phyloP scores from a whole-genome alignment of 2,329 filamentous ascomycete genomes.

The Lecanoromycetidae sp. region DNA sequence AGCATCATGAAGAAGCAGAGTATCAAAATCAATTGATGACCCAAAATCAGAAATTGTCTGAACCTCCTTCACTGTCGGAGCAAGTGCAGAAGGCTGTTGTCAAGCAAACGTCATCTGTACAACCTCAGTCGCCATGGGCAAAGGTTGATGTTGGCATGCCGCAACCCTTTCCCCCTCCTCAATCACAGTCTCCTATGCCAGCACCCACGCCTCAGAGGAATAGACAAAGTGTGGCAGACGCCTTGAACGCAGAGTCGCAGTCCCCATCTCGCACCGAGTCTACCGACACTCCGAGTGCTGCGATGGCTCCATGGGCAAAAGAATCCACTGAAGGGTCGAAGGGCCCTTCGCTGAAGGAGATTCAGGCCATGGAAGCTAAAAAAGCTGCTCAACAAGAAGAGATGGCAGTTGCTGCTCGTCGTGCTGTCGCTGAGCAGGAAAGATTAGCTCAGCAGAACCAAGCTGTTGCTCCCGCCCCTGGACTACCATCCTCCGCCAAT shows the following conservation, averaged over 20 bases:
- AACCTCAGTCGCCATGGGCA: constrained; percentile 43
- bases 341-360: constrained; percentile 87
- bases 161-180: constrained; percentile 54
- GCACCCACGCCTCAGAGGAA: constrained; percentile 80
- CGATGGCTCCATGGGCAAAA: constrained; percentile 90
- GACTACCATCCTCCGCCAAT: constrained; percentile 75
- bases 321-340: constrained; percentile 61
- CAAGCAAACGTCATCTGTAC: constrained; percentile 27
- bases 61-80: constrained; percentile 61
- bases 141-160: constrained; percentile 56
- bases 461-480: constrained; percentile 51
- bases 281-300: constrained; percentile 51
- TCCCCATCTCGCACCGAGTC: constrained; percentile 70
- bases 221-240: constrained; percentile 70
- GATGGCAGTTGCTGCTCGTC: constrained; percentile 62
- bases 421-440: constrained; percentile 70
- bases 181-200: constrained; percentile 68
- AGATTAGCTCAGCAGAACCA: constrained; percentile 51
- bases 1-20: constrained; percentile 13
- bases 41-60: neutral
- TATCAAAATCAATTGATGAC: constrained; percentile 8
- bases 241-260: constrained; percentile 49
- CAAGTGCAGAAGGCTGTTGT: constrained; percentile 64
- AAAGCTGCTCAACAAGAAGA: constrained; percentile 86
- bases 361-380: constrained; percentile 87